These are phyloP conservation scores for Petunia secreta DNA, from an alignment of 257 asterid species.

Conservation along the genomic window DNA sequence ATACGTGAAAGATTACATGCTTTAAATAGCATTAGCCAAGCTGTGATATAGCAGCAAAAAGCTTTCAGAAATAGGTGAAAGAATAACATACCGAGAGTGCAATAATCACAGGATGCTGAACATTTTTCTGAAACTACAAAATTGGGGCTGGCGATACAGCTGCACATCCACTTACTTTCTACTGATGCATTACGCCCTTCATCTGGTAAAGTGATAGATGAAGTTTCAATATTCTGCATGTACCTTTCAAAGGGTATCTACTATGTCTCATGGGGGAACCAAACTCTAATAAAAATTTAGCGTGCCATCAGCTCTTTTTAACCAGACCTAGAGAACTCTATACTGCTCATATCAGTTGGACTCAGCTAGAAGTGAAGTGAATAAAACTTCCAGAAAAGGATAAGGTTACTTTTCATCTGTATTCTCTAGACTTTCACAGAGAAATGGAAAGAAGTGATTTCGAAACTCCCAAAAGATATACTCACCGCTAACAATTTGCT, in stretches of 20 bases:
- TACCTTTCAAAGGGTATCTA: conserved; percentile 2
- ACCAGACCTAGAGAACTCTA: background rate
- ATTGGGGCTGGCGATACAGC: conserved; percentile 56
- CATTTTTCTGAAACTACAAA: conserved; percentile 52
- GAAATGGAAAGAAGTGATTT: background rate
- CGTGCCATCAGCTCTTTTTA: background rate
- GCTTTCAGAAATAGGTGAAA: background rate
- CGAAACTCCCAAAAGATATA: conserved; percentile 21
- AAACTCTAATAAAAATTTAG: background rate
- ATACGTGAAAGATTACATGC: background rate
- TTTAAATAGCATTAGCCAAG: background rate
- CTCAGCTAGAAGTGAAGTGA: background rate
- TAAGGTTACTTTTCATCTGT: background rate
- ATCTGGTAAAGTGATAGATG: conserved; percentile 18
- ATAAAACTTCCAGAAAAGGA: background rate
- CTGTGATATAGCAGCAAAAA: conserved; percentile 15
- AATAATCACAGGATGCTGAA: conserved; percentile 78
- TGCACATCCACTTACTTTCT: conserved; percentile 73
- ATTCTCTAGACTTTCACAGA: background rate
- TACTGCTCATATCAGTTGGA: background rate
- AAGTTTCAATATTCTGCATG: conserved; percentile 17
- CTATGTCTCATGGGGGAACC: conserved; percentile 5
- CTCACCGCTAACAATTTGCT: conserved; percentile 62
- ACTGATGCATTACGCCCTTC: conserved; percentile 43
- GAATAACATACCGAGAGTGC: conserved; percentile 67